Evolutionary conservation across 2,329 filamentous ascomycete genomes (phyloP).

Genomic region (Scedosporium dehoogii): DNA sequence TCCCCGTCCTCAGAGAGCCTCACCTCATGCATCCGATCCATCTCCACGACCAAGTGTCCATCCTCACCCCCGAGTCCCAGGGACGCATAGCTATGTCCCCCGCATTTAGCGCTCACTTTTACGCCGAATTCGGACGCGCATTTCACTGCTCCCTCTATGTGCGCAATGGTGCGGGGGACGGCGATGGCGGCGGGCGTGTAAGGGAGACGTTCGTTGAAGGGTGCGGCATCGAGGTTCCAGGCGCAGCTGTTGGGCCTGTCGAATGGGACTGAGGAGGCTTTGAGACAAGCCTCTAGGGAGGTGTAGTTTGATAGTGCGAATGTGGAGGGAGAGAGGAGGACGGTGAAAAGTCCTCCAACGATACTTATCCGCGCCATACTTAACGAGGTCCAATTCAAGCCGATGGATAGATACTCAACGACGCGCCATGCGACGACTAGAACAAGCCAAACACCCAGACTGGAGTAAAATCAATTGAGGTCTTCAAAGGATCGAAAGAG

Average conservation of each 20-base stretch:
- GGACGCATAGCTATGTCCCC: slow-evolving; percentile 44
- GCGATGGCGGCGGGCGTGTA: slow-evolving; percentile 22
- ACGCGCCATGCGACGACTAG: background rate
- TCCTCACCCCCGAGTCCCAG: slow-evolving; percentile 32
- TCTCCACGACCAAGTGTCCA: slow-evolving; percentile 29
- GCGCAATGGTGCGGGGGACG: slow-evolving; percentile 20
- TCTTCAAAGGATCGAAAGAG: background rate
- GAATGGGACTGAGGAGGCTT: background rate
- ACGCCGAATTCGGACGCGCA: slow-evolving; percentile 30
- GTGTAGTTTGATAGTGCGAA: background rate
- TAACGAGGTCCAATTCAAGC: background rate
- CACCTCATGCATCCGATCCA: slow-evolving; percentile 27
- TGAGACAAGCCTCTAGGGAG: slow-evolving; percentile 1
- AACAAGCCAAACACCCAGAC: background rate
- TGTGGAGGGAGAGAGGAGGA: background rate
- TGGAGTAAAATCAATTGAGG: background rate
- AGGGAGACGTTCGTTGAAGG: slow-evolving; percentile 22
- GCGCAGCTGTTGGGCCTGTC: background rate
- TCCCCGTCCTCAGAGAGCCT: slow-evolving; percentile 17
- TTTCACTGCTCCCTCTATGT: slow-evolving; percentile 33
- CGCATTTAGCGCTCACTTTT: slow-evolving; percentile 39
- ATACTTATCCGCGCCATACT: background rate
- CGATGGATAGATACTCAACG: background rate
- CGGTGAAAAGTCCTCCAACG: background rate
- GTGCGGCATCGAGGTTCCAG: slow-evolving; percentile 23